Evolutionary conservation across 495 filamentous ascomycete genomes (phyloP).

Genomic region (Gamarada debralockiae): DNA sequence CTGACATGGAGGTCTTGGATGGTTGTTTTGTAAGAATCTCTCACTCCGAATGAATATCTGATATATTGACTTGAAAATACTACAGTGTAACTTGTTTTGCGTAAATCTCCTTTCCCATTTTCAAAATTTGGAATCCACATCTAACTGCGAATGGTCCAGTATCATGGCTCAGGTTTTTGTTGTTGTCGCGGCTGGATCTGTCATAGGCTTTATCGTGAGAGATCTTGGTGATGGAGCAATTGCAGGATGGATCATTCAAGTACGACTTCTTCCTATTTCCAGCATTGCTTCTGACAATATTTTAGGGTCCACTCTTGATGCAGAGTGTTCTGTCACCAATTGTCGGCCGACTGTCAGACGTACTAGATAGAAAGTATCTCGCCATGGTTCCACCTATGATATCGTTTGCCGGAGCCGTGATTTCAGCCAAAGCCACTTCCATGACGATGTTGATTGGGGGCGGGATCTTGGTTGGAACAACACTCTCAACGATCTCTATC

Average conservation of each 20-base stretch:
- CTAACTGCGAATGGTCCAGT: slow-evolving; percentile 15
- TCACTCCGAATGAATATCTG: no score
- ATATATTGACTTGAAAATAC: no score
- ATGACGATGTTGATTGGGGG: slow-evolving; percentile 53
- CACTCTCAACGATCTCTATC: slow-evolving; percentile 48
- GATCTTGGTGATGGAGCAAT: slow-evolving; percentile 46
- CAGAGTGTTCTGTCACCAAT: slow-evolving; percentile 51
- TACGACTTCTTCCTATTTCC: slow-evolving; percentile 7
- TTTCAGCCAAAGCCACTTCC: slow-evolving; percentile 49
- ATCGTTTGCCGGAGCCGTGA: slow-evolving; percentile 46
- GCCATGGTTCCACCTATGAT: slow-evolving; percentile 45
- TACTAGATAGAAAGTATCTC: slow-evolving; percentile 48
- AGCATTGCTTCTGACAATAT: not conserved
- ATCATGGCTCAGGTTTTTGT: slow-evolving; percentile 48
- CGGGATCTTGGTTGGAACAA: slow-evolving; percentile 50
- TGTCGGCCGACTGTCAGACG: slow-evolving; percentile 50
- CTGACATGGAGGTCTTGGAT: slow-evolving; percentile 25
- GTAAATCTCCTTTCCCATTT: slow-evolving; percentile 1
- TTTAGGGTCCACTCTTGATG: slow-evolving; percentile 46
- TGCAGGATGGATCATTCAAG: slow-evolving; percentile 53
- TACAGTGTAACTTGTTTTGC: slow-evolving; percentile 22
- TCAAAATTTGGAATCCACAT: no score
- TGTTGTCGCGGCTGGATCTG: slow-evolving; percentile 49
- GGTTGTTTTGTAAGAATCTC: slow-evolving; percentile 21
- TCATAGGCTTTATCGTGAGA: slow-evolving; percentile 51